Percentiles rank a stretch among this genome's conserved stretches.
phyloP scores from a whole-genome alignment of 2,329 filamentous ascomycete species.

The Epichloe sibirici region DNA sequence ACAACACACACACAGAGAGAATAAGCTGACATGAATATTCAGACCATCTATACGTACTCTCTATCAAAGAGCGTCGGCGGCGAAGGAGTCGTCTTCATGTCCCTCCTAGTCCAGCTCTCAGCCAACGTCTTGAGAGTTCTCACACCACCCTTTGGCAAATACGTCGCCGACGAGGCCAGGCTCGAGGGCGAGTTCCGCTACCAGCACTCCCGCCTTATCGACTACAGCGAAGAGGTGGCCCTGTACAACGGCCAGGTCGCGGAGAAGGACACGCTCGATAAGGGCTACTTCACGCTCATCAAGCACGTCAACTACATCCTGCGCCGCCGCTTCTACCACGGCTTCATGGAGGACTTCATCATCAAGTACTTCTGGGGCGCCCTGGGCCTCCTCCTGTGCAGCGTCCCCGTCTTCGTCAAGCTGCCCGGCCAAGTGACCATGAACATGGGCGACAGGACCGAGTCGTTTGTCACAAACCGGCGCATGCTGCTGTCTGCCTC shows the following conservation, averaged over 20 bases:
- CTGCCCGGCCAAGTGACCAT: constrained; percentile 56
- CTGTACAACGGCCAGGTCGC: constrained; percentile 84
- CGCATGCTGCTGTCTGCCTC: constrained; percentile 86
- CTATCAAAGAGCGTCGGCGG: constrained; percentile 91
- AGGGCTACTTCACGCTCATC: constrained; percentile 97
- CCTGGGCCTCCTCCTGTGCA: constrained; percentile 80
- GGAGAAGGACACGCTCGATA: constrained; percentile 93
- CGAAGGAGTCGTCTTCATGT: constrained; percentile 93
- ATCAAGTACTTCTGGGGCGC: constrained; percentile 99
- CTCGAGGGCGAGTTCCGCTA: constrained; percentile 94
- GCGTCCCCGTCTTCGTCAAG: constrained; percentile 91
- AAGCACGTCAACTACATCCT: constrained; percentile 98
- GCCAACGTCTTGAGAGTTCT: constrained; percentile 87
- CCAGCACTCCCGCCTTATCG: constrained; percentile 86
- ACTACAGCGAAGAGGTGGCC: constrained; percentile 91
- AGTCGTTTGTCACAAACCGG: constrained; percentile 85
- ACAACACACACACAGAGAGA: too few species aligned
- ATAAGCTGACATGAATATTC: constrained; percentile 12
- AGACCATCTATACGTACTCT: constrained; percentile 86
- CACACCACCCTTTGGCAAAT: constrained; percentile 93
- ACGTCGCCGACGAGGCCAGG: constrained; percentile 89
- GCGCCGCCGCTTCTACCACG: constrained; percentile 82
- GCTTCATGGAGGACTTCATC: constrained; percentile 99
- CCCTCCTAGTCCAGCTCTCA: constrained; percentile 81
- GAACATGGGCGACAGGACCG: constrained; percentile 59